Conservation (phyloP, 331 rosid genomes). For the Rhamnella rubrinervis region DNA sequence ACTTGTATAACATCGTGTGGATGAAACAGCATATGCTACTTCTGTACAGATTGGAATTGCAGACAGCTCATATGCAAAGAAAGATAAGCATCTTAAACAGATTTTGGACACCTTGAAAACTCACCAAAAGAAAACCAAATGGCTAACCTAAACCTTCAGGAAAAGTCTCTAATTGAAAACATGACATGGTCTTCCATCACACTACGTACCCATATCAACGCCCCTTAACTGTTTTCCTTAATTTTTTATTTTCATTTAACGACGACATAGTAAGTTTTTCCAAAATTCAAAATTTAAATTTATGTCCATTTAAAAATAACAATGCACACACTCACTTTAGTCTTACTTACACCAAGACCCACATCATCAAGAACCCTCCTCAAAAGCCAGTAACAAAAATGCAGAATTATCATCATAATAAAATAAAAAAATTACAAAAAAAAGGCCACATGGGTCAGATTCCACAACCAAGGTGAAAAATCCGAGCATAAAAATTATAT, state of each 20-base stretch:
- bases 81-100: too few relatives aligned
- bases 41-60: too few relatives aligned
- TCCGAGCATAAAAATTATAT: neutral
- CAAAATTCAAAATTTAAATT: neutral
- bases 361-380: neutral
- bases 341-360: neutral
- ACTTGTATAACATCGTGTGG: too few relatives aligned
- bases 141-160: too few relatives aligned
- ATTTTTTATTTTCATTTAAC: neutral
- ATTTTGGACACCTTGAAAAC: too few relatives aligned
- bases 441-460: neutral
- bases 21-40: too few relatives aligned
- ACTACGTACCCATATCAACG: neutral
- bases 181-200: too few relatives aligned
- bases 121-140: too few relatives aligned
- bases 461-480: neutral
- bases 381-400: neutral
- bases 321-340: neutral
- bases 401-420: neutral
- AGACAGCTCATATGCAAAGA: too few relatives aligned
- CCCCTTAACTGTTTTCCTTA: neutral
- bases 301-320: neutral
- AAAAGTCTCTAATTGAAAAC: too few relatives aligned
- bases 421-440: neutral
- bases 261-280: neutral